Conservation (phyloP, 192 early-diverging fungal genomes). For the Umbelopsis ramanniana region DNA sequence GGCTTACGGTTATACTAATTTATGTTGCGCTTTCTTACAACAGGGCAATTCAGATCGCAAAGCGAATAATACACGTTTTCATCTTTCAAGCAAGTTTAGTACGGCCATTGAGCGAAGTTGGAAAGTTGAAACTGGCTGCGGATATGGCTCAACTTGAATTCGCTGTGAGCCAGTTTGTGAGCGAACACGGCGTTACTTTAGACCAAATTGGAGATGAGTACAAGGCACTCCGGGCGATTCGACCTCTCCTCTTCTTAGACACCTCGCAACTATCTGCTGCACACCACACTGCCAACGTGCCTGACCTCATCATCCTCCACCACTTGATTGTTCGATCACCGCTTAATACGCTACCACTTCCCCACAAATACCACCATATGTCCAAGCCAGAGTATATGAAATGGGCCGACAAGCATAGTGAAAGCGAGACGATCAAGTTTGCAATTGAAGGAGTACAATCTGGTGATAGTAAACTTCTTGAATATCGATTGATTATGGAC, state of each 20-base stretch:
- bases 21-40: not conserved
- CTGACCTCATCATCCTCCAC: slow-evolving; percentile 58
- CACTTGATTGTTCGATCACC: slow-evolving; percentile 64
- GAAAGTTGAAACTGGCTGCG: slow-evolving; percentile 67
- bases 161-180: slow-evolving; percentile 63
- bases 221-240: slow-evolving; percentile 63
- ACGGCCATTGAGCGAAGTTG: slow-evolving; percentile 61
- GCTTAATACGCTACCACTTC: slow-evolving; percentile 50
- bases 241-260: slow-evolving; percentile 69
- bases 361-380: slow-evolving; percentile 60
- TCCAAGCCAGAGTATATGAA: slow-evolving; percentile 65
- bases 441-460: slow-evolving; percentile 29
- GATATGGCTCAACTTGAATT: slow-evolving; percentile 81
- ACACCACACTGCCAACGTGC: slow-evolving; percentile 54
- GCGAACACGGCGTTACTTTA: slow-evolving; percentile 58
- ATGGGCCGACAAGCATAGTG: slow-evolving; percentile 67
- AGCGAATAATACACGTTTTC: slow-evolving; percentile 57
- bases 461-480: slow-evolving; percentile 33
- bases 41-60: slow-evolving; percentile 40
- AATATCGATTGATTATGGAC: slow-evolving; percentile 37
- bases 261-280: slow-evolving; percentile 52
- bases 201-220: slow-evolving; percentile 64
- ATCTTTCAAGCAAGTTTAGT: slow-evolving; percentile 70
- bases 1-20: not conserved
- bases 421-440: slow-evolving; percentile 50